These are phyloP conservation scores for Aegle marmelos DNA, from an alignment of 345 rosid genomes.

Conservation along the genomic window DNA sequence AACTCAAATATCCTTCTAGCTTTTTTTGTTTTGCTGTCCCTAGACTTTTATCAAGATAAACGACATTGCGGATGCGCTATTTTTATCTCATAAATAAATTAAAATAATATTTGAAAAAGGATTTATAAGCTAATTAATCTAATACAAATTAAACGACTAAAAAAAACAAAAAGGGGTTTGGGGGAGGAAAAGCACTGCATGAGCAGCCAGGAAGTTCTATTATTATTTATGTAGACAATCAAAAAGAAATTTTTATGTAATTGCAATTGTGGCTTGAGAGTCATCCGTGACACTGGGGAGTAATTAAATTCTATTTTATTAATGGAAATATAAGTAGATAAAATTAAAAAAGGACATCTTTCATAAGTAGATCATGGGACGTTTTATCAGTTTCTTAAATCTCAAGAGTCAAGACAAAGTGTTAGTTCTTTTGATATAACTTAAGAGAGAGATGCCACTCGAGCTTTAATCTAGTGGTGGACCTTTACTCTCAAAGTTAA, in stretches of 20 bases:
- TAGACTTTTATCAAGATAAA: neutral
- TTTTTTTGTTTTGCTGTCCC: neutral
- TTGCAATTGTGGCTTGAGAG: constrained; percentile 14
- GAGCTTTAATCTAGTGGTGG: no score
- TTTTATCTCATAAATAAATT: neutral
- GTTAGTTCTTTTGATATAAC: neutral
- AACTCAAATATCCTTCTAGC: no score
- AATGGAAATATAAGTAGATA: neutral
- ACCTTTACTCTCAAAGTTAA: no score
- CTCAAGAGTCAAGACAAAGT: neutral
- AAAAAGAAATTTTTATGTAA: neutral
- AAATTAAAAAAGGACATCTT: constrained; percentile 4
- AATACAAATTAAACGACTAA: neutral
- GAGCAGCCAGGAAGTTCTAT: neutral
- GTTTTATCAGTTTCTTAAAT: neutral
- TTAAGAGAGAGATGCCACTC: constrained; percentile 7
- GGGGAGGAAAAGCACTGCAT: no score
- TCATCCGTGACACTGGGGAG: constrained; percentile 36
- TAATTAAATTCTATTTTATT: neutral
- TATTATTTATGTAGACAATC: neutral
- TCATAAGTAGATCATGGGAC: constrained; percentile 24
- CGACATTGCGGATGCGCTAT: neutral
- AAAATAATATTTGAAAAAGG: neutral
- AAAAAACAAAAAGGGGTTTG: neutral
- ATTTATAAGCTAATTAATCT: neutral